Evolutionary conservation across 192 early-diverging fungal species (phyloP).

Genomic region (Coemansia furcata): DNA sequence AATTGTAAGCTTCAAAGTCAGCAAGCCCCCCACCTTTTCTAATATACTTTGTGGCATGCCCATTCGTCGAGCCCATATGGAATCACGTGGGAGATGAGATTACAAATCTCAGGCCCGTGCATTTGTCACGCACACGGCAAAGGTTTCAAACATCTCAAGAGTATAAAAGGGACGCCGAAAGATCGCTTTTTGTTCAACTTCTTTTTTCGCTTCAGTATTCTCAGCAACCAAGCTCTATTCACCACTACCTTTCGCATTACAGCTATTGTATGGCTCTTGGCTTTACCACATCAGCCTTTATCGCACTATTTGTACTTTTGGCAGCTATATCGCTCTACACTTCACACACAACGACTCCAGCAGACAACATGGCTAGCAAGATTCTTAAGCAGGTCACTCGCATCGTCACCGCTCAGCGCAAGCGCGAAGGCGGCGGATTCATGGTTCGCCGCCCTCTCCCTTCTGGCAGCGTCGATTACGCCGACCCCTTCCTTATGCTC

Average conservation of each 20-base stretch:
- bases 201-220: neutral
- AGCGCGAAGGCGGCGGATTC: slow-evolving; percentile 80
- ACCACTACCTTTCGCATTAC: neutral
- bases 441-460: slow-evolving; percentile 77
- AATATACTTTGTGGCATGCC: neutral
- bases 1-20: neutral
- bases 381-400: slow-evolving; percentile 43
- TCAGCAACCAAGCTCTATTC: neutral
- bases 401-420: slow-evolving; percentile 43
- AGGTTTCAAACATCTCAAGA: neutral
- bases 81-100: neutral
- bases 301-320: slow-evolving; percentile 46
- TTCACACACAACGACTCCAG: slow-evolving; percentile 4
- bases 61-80: neutral
- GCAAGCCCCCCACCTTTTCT: neutral
- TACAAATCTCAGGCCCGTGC: neutral
- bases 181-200: neutral
- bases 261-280: slow-evolving; percentile 22
- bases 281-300: slow-evolving; percentile 9
- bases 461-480: slow-evolving; percentile 59
- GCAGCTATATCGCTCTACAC: slow-evolving; percentile 18
- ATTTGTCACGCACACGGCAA: neutral
- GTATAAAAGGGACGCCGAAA: neutral
- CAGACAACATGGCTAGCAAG: slow-evolving; percentile 32
- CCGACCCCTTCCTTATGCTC: slow-evolving; percentile 91